A percentile compares a stretch with the other conserved stretches of the same genome.
Evolutionary conservation across 768 basidiomycete genomes (phyloP).

Genomic region (Tylopilus intermedius): DNA sequence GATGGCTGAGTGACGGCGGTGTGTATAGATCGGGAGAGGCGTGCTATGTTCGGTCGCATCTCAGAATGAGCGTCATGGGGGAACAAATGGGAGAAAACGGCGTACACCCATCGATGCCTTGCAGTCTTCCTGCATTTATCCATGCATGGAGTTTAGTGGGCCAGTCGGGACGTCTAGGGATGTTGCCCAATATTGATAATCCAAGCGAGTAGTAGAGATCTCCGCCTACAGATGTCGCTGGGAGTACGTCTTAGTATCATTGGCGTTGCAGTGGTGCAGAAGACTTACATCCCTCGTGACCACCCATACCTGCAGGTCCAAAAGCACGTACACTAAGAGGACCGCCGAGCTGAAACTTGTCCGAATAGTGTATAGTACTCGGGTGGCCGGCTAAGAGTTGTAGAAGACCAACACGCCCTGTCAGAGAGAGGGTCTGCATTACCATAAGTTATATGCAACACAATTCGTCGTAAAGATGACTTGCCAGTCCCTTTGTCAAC

Average conservation of each 20-base stretch:
- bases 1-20: constrained; percentile 41
- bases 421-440: constrained; percentile 68
- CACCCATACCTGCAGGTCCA: constrained; percentile 70
- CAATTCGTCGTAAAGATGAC: constrained; percentile 1
- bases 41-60: constrained; percentile 2
- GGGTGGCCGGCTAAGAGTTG: constrained; percentile 53
- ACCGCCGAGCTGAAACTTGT: constrained; percentile 91
- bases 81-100: constrained; percentile 2
- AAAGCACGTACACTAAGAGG: constrained; percentile 82
- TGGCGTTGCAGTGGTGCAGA: background rate
- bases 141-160: constrained; percentile 78
- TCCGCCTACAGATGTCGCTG: constrained; percentile 84
- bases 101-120: constrained; percentile 54
- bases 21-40: constrained; percentile 8
- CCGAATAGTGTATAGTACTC: constrained; percentile 49
- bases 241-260: background rate
- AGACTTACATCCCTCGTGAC: constrained; percentile 61
- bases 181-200: constrained; percentile 65
- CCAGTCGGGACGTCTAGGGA: constrained; percentile 75
- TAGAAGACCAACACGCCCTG: constrained; percentile 67
- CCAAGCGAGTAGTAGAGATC: constrained; percentile 79
- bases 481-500: constrained; percentile 18
- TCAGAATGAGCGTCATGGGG: background rate
- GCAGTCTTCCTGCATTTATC: constrained; percentile 76
- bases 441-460: background rate